Evolutionary conservation across 768 basidiomycete species (phyloP).

Genomic region (Symmetrospora coprosmae): DNA sequence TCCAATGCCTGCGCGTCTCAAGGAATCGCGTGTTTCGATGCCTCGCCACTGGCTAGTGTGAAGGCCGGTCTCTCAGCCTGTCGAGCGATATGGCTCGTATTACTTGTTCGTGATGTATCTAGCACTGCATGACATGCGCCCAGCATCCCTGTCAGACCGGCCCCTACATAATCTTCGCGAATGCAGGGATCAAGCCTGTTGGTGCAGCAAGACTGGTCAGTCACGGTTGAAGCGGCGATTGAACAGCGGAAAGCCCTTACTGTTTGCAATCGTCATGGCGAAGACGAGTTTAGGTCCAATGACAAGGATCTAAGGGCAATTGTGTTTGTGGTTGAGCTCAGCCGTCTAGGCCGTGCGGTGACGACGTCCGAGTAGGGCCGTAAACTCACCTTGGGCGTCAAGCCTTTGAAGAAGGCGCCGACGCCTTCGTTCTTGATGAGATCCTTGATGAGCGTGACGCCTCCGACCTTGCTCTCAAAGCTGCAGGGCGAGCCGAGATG

Average conservation of each 20-base stretch:
- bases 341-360: background rate
- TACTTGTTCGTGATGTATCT: too few relatives aligned
- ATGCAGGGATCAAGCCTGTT: conserved; percentile 3
- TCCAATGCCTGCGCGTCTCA: too few relatives aligned
- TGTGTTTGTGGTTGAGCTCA: background rate
- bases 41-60: too few relatives aligned
- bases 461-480: conserved; percentile 39
- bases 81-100: too few relatives aligned
- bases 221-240: too few relatives aligned
- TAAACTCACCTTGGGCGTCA: conserved; percentile 72
- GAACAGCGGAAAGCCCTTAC: conserved; percentile 31
- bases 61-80: too few relatives aligned
- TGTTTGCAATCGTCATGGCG: conserved; percentile 92
- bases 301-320: conserved; percentile 57
- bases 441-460: conserved; percentile 66
- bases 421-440: conserved; percentile 73
- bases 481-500: background rate
- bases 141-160: background rate
- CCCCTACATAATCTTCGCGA: conserved; percentile 20
- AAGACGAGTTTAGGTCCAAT: conserved; percentile 97
- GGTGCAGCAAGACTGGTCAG: too few relatives aligned
- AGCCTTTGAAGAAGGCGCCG: conserved; percentile 81
- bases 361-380: background rate
- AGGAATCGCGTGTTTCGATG: too few relatives aligned
- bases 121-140: too few relatives aligned